Conservation (phyloP, 345 rosid genomes). For the Excoecaria agallocha region DNA sequence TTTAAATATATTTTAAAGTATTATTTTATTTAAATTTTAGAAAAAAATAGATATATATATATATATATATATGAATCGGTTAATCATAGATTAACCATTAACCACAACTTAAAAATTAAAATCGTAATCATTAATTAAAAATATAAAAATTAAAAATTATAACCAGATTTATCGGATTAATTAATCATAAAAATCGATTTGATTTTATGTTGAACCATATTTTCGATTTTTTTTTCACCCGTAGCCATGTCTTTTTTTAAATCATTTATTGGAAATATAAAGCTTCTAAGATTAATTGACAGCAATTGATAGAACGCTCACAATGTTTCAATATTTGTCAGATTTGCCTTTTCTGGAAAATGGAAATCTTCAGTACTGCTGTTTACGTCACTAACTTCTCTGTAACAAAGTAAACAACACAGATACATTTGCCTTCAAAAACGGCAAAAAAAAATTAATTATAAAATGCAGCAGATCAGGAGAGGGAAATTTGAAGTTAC, state of each 20-base stretch:
- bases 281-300: neutral
- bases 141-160: too few species aligned
- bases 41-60: too few species aligned
- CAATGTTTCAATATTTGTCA: neutral
- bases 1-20: too few species aligned
- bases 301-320: neutral
- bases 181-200: too few species aligned
- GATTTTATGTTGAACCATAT: too few species aligned
- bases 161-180: too few species aligned
- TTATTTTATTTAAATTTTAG: too few species aligned
- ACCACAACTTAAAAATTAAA: too few species aligned
- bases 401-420: neutral
- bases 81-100: too few species aligned
- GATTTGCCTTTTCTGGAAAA: slow-evolving; percentile 9
- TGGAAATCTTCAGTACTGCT: neutral
- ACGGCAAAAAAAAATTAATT: neutral
- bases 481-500: slow-evolving; percentile 9
- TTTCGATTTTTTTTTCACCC: too few species aligned
- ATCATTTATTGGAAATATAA: neutral
- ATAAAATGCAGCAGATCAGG: neutral
- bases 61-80: too few species aligned
- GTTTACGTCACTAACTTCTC: slow-evolving; percentile 11
- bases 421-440: neutral
- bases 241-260: neutral
- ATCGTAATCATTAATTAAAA: too few species aligned